Evolutionary conservation across 805 yeast genomes (phyloP).

Genomic region (Candida wancherniae): DNA sequence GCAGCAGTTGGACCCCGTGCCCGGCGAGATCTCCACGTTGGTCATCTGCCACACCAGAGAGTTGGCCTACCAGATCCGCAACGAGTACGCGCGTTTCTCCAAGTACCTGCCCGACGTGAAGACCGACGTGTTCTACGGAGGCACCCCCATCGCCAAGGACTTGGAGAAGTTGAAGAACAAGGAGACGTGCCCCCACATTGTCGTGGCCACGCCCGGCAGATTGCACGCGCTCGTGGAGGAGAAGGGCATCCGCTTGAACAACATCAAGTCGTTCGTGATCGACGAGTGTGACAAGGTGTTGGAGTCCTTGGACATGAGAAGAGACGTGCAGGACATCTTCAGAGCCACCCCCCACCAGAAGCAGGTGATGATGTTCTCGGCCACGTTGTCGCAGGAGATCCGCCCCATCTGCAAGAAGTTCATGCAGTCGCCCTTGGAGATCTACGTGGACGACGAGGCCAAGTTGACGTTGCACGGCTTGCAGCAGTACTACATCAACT

Average conservation of each 20-base stretch:
- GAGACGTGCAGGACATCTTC: constrained; percentile 97
- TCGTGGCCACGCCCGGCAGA: constrained; percentile 98
- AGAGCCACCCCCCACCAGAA: constrained; percentile 96
- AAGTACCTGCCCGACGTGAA: constrained; percentile 97
- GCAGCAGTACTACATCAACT: constrained; percentile 91
- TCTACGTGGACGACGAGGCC: constrained; percentile 95
- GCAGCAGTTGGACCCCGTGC: constrained; percentile 95
- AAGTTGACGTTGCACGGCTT: constrained; percentile 96
- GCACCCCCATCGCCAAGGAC: constrained; percentile 81
- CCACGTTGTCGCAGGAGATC: constrained; percentile 89
- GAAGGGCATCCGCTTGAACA: constrained; percentile 77
- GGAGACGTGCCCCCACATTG: constrained; percentile 93
- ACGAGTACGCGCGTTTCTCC: constrained; percentile 95
- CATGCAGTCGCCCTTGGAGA: constrained; percentile 96
- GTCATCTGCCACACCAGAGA: constrained; percentile 98
- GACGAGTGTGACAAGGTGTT: constrained; percentile 99
- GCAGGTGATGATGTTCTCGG: constrained; percentile 99
- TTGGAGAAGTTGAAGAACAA: constrained; percentile 83
- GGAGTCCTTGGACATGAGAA: constrained; percentile 90
- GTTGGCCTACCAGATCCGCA: constrained; percentile 95
- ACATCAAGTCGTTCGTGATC: constrained; percentile 89
- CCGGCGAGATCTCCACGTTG: constrained; percentile 92
- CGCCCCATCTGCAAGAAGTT: constrained; percentile 96
- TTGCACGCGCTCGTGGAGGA: constrained; percentile 90
- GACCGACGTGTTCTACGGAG: constrained; percentile 97